These are phyloP conservation scores for Pezicula radicicola DNA, from an alignment of 2,329 filamentous ascomycete species.

Conservation along the genomic window DNA sequence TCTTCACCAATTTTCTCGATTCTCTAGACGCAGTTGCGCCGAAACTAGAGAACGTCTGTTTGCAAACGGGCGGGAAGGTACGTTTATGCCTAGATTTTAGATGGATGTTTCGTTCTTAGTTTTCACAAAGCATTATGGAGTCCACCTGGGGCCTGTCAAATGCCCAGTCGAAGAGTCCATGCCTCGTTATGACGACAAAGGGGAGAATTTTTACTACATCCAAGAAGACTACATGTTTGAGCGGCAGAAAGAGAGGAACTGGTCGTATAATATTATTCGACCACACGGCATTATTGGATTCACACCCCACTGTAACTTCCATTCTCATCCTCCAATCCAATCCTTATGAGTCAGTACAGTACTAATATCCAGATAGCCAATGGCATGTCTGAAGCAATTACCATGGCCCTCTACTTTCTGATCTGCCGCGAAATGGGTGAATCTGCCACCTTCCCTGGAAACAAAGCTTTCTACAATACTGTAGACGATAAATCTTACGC, in stretches of 20 bases:
- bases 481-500: neutral
- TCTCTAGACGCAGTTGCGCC: constrained; percentile 21
- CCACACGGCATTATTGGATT: neutral
- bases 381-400: neutral
- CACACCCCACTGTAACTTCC: neutral
- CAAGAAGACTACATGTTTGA: neutral
- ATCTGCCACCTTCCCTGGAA: neutral
- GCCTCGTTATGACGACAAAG: neutral
- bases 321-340: neutral
- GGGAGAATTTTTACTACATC: neutral
- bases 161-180: neutral
- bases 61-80: constrained; percentile 19
- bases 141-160: constrained; percentile 41
- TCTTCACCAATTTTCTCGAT: constrained; percentile 32
- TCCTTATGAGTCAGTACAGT: too few species aligned
- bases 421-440: neutral
- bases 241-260: neutral
- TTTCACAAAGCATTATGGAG: constrained; percentile 43
- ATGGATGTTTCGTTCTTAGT: too few species aligned
- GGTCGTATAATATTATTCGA: neutral
- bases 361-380: neutral
- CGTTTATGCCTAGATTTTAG: constrained; percentile 6
- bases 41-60: constrained; percentile 20
- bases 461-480: neutral
- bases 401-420: neutral